phyloP scores from a whole-genome alignment of 441 rosid species.

The Syzygium syzygioides region DNA sequence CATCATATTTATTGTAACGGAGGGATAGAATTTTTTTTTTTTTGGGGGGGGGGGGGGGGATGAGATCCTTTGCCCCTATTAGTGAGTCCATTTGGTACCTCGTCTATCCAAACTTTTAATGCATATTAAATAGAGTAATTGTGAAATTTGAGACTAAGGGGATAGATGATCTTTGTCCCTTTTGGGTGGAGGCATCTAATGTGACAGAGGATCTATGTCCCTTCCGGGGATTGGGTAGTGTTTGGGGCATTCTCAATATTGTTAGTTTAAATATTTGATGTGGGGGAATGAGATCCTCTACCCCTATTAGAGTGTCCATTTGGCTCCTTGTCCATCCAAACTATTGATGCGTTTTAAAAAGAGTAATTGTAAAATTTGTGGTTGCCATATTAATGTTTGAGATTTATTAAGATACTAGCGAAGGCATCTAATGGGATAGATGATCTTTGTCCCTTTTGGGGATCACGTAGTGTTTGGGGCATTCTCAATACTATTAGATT shows the following conservation, averaged over 20 bases:
- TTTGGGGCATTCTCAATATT: too few relatives aligned
- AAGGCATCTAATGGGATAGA: not conserved
- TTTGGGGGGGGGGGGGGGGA: not conserved
- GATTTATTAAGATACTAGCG: not conserved
- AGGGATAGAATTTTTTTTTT: not conserved
- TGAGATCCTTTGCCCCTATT: not conserved
- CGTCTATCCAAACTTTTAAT: not conserved
- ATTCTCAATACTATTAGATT: not conserved
- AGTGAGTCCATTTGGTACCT: not conserved
- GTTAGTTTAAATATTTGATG: not conserved
- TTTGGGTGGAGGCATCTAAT: not conserved
- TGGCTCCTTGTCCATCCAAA: not conserved
- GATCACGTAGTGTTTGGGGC: too few relatives aligned
- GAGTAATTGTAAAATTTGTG: not conserved
- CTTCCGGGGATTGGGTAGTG: too few relatives aligned
- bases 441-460: not conserved
- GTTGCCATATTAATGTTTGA: not conserved
- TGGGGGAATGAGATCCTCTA: not conserved
- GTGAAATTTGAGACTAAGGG: not conserved
- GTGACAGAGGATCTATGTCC: not conserved
- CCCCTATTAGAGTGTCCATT: not conserved
- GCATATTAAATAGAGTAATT: not conserved
- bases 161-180: not conserved
- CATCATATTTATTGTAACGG: not conserved
- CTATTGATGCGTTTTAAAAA: not conserved